Percentiles rank a stretch among this genome's conserved stretches.
phyloP scores from a whole-genome alignment of 768 basidiomycete genomes.

The Rhodocollybia butyracea region DNA sequence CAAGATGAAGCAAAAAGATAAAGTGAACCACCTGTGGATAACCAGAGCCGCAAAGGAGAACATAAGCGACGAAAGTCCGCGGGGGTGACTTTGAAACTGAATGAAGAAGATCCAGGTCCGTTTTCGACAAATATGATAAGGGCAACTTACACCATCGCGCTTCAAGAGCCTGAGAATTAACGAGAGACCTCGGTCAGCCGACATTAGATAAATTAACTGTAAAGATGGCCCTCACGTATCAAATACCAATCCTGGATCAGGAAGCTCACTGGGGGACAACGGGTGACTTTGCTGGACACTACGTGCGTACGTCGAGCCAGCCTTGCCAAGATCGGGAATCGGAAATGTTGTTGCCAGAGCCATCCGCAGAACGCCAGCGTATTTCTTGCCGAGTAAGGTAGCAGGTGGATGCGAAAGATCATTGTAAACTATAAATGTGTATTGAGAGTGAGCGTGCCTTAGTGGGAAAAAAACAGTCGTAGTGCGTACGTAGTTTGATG shows the following conservation, averaged over 20 bases:
- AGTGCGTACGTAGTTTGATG: slow-evolving; percentile 53
- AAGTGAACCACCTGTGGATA: slow-evolving; percentile 57
- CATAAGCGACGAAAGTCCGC: slow-evolving; percentile 75
- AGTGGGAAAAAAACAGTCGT: neutral
- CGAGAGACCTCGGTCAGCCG: neutral
- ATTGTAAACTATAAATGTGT: slow-evolving; percentile 56
- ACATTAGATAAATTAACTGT: neutral
- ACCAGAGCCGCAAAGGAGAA: slow-evolving; percentile 82
- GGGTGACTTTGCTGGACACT: slow-evolving; percentile 72
- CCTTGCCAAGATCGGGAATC: slow-evolving; percentile 73
- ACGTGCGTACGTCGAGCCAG: slow-evolving; percentile 76
- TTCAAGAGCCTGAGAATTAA: slow-evolving; percentile 44
- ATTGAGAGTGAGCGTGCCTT: neutral
- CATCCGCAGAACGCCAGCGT: slow-evolving; percentile 76
- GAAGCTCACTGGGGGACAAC: slow-evolving; percentile 63
- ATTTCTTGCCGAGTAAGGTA: slow-evolving; percentile 60
- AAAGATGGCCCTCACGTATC: slow-evolving; percentile 48
- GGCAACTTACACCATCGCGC: slow-evolving; percentile 44
- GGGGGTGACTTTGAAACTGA: slow-evolving; percentile 74
- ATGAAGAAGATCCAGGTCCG: slow-evolving; percentile 7
- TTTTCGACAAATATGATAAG: neutral
- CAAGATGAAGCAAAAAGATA: neutral
- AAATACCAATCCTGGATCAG: slow-evolving; percentile 78
- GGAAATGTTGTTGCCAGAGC: slow-evolving; percentile 70
- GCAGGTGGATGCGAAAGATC: slow-evolving; percentile 79